These are phyloP conservation scores for Fusarium sublunatum DNA, from an alignment of 2,329 filamentous ascomycete species.

Conservation along the genomic window DNA sequence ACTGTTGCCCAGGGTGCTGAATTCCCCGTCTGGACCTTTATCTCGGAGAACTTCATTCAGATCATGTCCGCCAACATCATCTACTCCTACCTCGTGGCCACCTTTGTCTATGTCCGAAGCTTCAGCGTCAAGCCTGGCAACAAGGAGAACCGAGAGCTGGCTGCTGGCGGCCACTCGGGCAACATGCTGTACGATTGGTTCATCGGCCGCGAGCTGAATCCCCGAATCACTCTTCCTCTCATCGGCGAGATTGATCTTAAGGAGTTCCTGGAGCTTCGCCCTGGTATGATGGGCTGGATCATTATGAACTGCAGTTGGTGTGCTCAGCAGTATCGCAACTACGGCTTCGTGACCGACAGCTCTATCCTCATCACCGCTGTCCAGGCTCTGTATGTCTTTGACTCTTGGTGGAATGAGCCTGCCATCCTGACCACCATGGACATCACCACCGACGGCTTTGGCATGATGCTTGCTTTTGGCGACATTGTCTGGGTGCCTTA, in stretches of 20 bases:
- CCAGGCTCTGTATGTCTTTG: constrained; percentile 85
- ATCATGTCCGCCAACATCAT: constrained; percentile 85
- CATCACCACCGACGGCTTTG: constrained; percentile 91
- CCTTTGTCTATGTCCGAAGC: constrained; percentile 83
- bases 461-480: constrained; percentile 93
- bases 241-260: constrained; percentile 92
- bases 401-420: constrained; percentile 87
- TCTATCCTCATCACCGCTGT: constrained; percentile 82
- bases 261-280: constrained; percentile 88
- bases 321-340: constrained; percentile 87
- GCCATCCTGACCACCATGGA: constrained; percentile 95
- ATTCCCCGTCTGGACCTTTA: constrained; percentile 91
- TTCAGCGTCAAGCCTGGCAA: constrained; percentile 85
- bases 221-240: constrained; percentile 80
- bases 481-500: constrained; percentile 95
- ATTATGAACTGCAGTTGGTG: constrained; percentile 86
- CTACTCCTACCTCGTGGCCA: constrained; percentile 77
- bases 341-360: constrained; percentile 85
- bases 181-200: constrained; percentile 96
- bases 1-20: constrained; percentile 81
- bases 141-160: constrained; percentile 78
- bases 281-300: constrained; percentile 89
- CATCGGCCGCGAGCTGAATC: constrained; percentile 95
- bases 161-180: constrained; percentile 82
- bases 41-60: constrained; percentile 90